phyloP scores from a whole-genome alignment of 2,329 filamentous ascomycete species.

The Penicillium sclerotiorum region DNA sequence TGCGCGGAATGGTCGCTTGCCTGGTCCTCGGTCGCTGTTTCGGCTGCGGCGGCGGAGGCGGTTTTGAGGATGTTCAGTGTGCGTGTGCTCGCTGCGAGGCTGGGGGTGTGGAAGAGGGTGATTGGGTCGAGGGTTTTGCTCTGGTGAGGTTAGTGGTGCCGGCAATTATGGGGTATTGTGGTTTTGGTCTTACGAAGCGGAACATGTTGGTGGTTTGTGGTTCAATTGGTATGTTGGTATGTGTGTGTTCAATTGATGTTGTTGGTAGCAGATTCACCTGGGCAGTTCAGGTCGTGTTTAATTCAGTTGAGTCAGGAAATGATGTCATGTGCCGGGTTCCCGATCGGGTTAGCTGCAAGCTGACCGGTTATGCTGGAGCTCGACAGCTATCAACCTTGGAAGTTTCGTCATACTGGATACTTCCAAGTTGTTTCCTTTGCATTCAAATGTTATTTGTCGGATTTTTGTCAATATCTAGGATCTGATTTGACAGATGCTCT shows the following conservation, averaged over 20 bases:
- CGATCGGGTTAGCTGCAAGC: conserved; percentile 12
- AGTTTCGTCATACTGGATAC: too few relatives aligned
- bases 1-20: conserved; percentile 67
- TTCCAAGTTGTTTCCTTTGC: too few relatives aligned
- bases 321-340: conserved; percentile 25
- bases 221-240: conserved; percentile 2
- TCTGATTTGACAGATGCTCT: too few relatives aligned
- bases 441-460: too few relatives aligned
- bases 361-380: too few relatives aligned
- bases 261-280: conserved; percentile 1
- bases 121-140: conserved; percentile 84
- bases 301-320: conserved; percentile 8
- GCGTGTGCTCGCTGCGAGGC: conserved; percentile 69
- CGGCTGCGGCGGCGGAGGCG: conserved; percentile 68
- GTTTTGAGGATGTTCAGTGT: conserved; percentile 79
- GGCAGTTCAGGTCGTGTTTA: not conserved
- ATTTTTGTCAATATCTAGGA: too few relatives aligned
- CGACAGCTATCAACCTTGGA: too few relatives aligned
- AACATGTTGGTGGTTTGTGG: conserved; percentile 25
- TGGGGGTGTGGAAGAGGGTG: conserved; percentile 92
- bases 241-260: conserved; percentile 8
- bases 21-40: conserved; percentile 72
- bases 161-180: not conserved
- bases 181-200: conserved; percentile 25
- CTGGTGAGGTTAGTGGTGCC: conserved; percentile 46